A percentile compares a stretch with the other conserved stretches of the same genome.
These are phyloP conservation scores for Suhomyces vadensis DNA, from an alignment of 805 yeast species.

Conservation along the genomic window DNA sequence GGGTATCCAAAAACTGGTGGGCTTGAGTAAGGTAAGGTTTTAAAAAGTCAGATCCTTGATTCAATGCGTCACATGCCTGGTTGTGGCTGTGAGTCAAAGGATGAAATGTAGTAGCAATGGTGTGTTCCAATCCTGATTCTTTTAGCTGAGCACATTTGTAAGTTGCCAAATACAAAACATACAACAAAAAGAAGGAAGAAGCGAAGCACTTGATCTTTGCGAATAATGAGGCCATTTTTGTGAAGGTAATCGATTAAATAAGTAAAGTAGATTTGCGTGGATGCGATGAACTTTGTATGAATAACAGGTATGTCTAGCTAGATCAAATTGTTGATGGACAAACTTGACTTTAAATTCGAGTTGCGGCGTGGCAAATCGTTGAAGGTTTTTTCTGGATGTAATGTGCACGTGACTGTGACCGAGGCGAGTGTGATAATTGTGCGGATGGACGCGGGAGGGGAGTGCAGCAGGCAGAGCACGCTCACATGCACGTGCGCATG, in stretches of 20 bases:
- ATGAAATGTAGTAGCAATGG: slow-evolving; percentile 33
- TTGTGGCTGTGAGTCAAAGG: slow-evolving; percentile 41
- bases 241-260: background rate
- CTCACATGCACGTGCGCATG: background rate
- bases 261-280: background rate
- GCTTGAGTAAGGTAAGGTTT: slow-evolving; percentile 33
- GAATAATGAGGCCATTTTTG: slow-evolving; percentile 8
- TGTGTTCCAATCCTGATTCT: slow-evolving; percentile 31
- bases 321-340: background rate
- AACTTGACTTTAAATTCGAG: background rate
- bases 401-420: background rate
- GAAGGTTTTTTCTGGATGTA: background rate
- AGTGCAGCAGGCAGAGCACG: background rate
- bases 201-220: slow-evolving; percentile 23
- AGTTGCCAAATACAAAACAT: slow-evolving; percentile 37
- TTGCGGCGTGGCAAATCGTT: background rate
- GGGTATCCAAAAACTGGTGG: slow-evolving; percentile 33
- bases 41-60: slow-evolving; percentile 26
- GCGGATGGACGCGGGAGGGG: background rate
- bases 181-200: slow-evolving; percentile 29
- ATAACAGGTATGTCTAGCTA: background rate
- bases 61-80: slow-evolving; percentile 34
- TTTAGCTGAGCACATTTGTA: slow-evolving; percentile 40
- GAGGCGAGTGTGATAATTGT: background rate
- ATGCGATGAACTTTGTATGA: too few species aligned